Base-by-base conservation (phyloP, 177 flowering plant genomes). In the Telopea speciosissima region DNA sequence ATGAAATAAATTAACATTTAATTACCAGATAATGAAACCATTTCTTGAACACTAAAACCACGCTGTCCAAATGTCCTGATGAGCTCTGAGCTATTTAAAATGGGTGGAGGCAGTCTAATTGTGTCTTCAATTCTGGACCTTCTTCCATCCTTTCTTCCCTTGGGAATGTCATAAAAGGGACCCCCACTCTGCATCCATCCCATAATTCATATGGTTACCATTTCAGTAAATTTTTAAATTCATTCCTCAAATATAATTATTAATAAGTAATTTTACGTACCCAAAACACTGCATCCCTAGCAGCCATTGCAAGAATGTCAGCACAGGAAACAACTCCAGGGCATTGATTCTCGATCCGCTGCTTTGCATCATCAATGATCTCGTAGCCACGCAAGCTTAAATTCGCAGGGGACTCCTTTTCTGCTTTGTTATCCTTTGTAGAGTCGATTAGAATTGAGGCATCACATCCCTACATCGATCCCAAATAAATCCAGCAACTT, bases 1-100 rank as follows among this genome's bases (percentile, higher is more conserved):
- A n/a, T n/a, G n/a, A n/a, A n/a, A n/a, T n/a, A n/a, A n/a, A n/a
- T n/a, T n/a, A 33, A 45, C 19, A 45, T 45, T 45, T 84, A n/a
- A n/a, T n/a, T n/a, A 90, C 98, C 97, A 13, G 98, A 91, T 33
- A 93, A 72, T 68, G 92, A 96, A 6, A 93, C 98, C 88, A 92
- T 70, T n/a, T 93, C 95, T 77, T 83, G 86, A 44, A 76, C 83
- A 36, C 42, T 87, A 70, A 93, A 87, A 23, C 97, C 98, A 67
- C 75, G 92, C 61, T 82, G 80, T 3, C 85, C 84, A 68, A 93
- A 93, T 56, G 68, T 63, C 1, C 22, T 74, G 33, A 89, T 85
- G 73, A 91, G 96, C 70, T 83, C 70, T 3, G 95, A 77, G 77
- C 81, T 75, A 66, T 93, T 92, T 28, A 89, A 76, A 66, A 65